Percentiles rank a stretch among this genome's conserved stretches.
These are phyloP conservation scores for Aspergillus pseudotamarii DNA, from an alignment of 2,329 filamentous ascomycete species.

Conservation along the genomic window DNA sequence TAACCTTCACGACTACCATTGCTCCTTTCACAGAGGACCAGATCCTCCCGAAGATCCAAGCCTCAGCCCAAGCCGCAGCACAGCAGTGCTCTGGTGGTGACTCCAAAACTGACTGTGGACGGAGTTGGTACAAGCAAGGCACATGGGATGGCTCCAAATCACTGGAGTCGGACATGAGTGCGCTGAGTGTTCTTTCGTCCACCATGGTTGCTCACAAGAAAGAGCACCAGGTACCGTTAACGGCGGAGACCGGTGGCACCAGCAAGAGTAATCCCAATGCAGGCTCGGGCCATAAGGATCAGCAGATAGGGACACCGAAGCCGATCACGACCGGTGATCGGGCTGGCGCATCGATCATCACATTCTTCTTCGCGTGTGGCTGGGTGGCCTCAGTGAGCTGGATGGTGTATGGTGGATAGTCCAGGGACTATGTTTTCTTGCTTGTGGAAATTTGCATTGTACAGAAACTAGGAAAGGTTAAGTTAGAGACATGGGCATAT, in stretches of 20 bases:
- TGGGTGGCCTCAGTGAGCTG: constrained; percentile 34
- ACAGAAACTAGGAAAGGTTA: neutral
- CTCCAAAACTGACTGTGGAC: constrained; percentile 60
- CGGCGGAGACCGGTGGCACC: constrained; percentile 60
- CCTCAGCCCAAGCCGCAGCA: constrained; percentile 63
- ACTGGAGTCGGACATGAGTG: constrained; percentile 47
- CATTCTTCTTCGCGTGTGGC: constrained; percentile 30
- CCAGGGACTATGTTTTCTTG: too few relatives aligned
- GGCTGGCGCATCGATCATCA: constrained; percentile 41
- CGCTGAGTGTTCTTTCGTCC: constrained; percentile 39
- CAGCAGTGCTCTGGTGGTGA: constrained; percentile 63
- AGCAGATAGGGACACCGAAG: constrained; percentile 12
- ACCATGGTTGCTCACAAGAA: constrained; percentile 30
- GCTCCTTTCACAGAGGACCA: constrained; percentile 59
- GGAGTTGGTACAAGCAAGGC: constrained; percentile 41
- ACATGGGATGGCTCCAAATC: constrained; percentile 40
- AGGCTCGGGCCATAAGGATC: constrained; percentile 30
- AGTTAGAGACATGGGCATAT: neutral
- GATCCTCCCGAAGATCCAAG: constrained; percentile 62
- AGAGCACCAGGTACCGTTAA: constrained; percentile 42
- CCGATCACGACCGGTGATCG: constrained; percentile 38
- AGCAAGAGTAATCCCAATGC: constrained; percentile 52
- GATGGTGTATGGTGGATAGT: constrained; percentile 31
- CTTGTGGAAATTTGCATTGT: neutral
- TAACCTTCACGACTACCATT: constrained; percentile 63